Conservation (phyloP, 805 yeast genomes). For the Barnettozyma vustinii region DNA sequence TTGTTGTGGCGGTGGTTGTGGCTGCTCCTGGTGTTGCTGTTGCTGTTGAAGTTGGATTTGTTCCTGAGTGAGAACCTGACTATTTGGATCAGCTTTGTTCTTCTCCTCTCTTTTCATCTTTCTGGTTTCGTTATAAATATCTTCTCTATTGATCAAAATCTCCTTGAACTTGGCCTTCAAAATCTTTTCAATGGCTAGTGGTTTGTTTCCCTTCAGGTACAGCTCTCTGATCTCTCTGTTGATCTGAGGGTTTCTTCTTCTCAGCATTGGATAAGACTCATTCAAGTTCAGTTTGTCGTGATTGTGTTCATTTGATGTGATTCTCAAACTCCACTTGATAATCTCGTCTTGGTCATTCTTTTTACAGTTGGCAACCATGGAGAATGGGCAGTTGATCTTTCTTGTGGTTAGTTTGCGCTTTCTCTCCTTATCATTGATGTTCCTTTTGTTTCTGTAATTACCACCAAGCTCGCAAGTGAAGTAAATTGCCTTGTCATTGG, state of each 20-base stretch:
- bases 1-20: background rate
- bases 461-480: slow-evolving; percentile 29
- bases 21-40: slow-evolving; percentile 6
- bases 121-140: slow-evolving; percentile 28
- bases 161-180: slow-evolving; percentile 23
- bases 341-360: slow-evolving; percentile 24
- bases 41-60: slow-evolving; percentile 5
- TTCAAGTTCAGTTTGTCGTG: slow-evolving; percentile 26
- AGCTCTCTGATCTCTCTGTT: slow-evolving; percentile 27
- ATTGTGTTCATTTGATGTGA: slow-evolving; percentile 25
- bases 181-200: slow-evolving; percentile 23
- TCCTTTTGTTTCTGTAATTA: slow-evolving; percentile 26
- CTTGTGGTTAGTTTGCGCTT: slow-evolving; percentile 27
- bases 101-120: slow-evolving; percentile 29
- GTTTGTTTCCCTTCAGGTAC: slow-evolving; percentile 26
- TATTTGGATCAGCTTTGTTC: slow-evolving; percentile 9
- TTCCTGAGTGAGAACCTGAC: background rate
- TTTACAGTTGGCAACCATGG: slow-evolving; percentile 29
- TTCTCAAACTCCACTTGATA: slow-evolving; percentile 24
- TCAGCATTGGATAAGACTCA: slow-evolving; percentile 27
- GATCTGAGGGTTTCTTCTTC: slow-evolving; percentile 29
- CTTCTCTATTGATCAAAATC: slow-evolving; percentile 27
- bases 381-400: slow-evolving; percentile 27
- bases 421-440: slow-evolving; percentile 27
- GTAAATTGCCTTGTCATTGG: slow-evolving; percentile 28